Evolutionary conservation across 805 yeast species (phyloP).

Genomic region (Saitoella complicata): DNA sequence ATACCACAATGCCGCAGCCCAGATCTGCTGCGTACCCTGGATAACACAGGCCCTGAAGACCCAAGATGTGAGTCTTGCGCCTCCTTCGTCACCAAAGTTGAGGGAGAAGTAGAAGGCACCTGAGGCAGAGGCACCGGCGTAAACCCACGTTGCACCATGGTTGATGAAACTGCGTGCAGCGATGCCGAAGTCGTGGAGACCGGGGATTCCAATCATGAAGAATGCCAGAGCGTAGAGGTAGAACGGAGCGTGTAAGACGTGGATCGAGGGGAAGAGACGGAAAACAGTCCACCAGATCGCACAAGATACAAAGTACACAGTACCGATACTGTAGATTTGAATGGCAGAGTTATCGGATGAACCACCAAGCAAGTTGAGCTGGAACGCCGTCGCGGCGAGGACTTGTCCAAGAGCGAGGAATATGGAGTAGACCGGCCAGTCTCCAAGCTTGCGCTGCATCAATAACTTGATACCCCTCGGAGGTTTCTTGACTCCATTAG

Average conservation of each 20-base stretch:
- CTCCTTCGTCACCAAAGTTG: not conserved
- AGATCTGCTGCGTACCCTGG: not conserved
- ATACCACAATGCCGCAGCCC: not conserved
- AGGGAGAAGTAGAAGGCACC: not conserved
- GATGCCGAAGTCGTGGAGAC: not conserved
- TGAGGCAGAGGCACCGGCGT: not conserved
- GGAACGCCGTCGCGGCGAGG: conserved; percentile 1
- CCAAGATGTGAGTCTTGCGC: not conserved
- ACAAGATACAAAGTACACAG: not conserved
- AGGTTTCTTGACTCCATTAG: too few species aligned
- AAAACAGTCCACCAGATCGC: not conserved
- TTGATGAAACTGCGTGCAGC: not conserved
- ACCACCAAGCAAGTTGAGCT: conserved; percentile 1
- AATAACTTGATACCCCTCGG: not conserved
- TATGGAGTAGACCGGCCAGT: conserved; percentile 1
- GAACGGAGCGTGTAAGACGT: not conserved
- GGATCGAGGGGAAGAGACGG: not conserved
- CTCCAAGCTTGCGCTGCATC: not conserved
- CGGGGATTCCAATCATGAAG: not conserved
- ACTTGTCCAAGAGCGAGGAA: conserved; percentile 2
- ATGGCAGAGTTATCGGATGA: not conserved
- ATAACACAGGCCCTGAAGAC: not conserved
- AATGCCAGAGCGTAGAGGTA: conserved; percentile 1
- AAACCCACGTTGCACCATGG: not conserved
- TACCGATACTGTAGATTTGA: not conserved